Base-by-base conservation (phyloP, 2,329 filamentous ascomycete species). In the Corynespora cassiicola region DNA sequence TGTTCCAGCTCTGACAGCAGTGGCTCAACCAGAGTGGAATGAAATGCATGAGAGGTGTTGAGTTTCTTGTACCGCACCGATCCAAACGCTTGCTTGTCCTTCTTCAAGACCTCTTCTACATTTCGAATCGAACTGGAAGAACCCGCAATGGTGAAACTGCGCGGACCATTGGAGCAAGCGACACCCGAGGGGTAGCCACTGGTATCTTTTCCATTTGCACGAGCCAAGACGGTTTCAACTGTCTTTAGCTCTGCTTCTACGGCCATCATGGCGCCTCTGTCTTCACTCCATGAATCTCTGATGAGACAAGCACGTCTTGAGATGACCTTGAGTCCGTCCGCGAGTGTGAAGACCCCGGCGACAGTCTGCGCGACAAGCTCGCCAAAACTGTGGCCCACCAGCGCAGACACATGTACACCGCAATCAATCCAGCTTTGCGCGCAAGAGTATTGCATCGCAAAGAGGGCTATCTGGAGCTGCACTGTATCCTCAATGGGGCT, bases 141-240 rank as follows among this genome's bases (percentile, higher is more conserved):
- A 2, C 56, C 54, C 17, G 70, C 72, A 3, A 80, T 17, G 0
- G 71, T 72, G 47, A 73, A 71, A 41, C 63, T 74, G 4, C 42
- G 48, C 0, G 70, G 70, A 0, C 32, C 44, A 29, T 56, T 63
- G 50, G 42, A 65, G 48, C 76, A 80, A 0, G 78, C 77, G 22
- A 80, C 72, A 16, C 64, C 66, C 3, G 68, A 45, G n/a, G n/a
- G n/a, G n/a, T n/a, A n/a, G n/a, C n/a, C n/a, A n/a, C n/a, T n/a
- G n/a, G n/a, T n/a, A n/a, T n/a, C n/a, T n/a, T n/a, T n/a, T 28
- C 52, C 47, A 14, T 36, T 31, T 9, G 22, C 14, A 19, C 41
- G 31, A 7, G 15, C 15, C 20, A 44, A 14, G 8, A 39, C 12
- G 6, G 36, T 10, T 11, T 29, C 8, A 2, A 46, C 43, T 3